Base-by-base conservation (phyloP, 306 rosid genomes). In the Pterocarpus santalinus region DNA sequence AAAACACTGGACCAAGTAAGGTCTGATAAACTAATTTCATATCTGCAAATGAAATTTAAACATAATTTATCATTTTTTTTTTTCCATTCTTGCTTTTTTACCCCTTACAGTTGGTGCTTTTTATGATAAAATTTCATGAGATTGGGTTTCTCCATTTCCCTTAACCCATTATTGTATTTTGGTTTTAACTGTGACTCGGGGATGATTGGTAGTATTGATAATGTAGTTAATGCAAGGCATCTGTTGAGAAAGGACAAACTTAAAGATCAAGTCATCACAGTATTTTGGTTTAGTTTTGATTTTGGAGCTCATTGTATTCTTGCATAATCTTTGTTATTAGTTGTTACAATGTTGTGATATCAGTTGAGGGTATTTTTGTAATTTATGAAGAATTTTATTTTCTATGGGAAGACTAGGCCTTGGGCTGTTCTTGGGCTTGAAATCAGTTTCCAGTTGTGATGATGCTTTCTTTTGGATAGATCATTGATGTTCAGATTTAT, bases 141-240 rank as follows among this genome's bases (percentile, higher is more conserved):
- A 32, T 71, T 63, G 35, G 17, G 68, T 49, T 63, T 72, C 73
- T 80, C n/a, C 8, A 7, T 36, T 65, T 70, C 34, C 62, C 32
- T 52, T 41, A 56, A 12, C 15, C 44, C 41, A 8, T 35, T 46
- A 22, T 22, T 22, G 65, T 33, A 4, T 30, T 81, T 69, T 75
- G 8, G 17, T 39, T 60, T 61, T 69, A 7, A 69, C 36, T 69
- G 11, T 68, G 66, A 7, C 35, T 62, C 15, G 43, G 36, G 39
- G 57, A 57, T 79, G 17, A 43, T 43, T 33, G 44, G 39, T 79
- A n/a, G 80, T 35, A 76, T 65, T 6, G 34, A n/a, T 49, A 47
- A 32, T 78, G 47, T 13, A 35, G 33, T 55, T 60, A 7, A 57
- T 56, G 53, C 36, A 38, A 56, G 65, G 39, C 41, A 36, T 2